Evolutionary conservation across 768 basidiomycete species (phyloP), one percentile per base, ranked within the genome.

Genomic region (Cytidiella melzeri): DNA sequence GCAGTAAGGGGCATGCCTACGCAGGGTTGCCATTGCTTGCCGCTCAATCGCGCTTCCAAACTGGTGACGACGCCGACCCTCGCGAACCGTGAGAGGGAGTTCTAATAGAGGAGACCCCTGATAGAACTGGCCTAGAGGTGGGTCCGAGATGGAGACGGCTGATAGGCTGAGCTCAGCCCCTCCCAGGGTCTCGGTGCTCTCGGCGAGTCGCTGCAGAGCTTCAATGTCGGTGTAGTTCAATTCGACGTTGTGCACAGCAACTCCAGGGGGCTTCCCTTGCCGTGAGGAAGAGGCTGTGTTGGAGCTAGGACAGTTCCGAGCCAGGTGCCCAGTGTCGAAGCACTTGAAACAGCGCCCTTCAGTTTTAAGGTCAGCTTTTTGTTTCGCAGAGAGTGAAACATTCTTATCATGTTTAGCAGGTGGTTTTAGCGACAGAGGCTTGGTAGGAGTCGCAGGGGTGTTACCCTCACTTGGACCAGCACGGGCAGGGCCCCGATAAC

Each of bases 261-360:
- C 12, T 2, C 44, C 52, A 13, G 52, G 48, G 27, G 48, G 43
- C 43, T 50, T 44, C 9, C 52, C 52, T 40, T 24, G 18, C 10
- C 34, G 28, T 12, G 39, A 34, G 24, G 48, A 54, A n/a, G 19
- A 20, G 2, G 27, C 42, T 6, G 11, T 4, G 18, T 28, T 48
- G 7, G 39, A 41, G 6, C 20, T 4, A 7, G 52, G 52, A 21
- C 52, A 53, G 20, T 53, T 47, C 12, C 48, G 47, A 13, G 52
- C 18, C 34, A 53, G n/a, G 21, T 53, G 52, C 5, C 52, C 52
- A 12, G 52, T 9, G 41, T 53, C 52, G 20, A 39, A 34, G 48
- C 52, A 53, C 24, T 43, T 19, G 47, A 48, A 53, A 24, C 52
- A 53, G 24, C 49, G 43, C 3, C 25, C 41, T 12, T 47, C 52